A percentile compares a stretch with the other conserved stretches of the same genome.
phyloP scores from a whole-genome alignment of 495 filamentous ascomycete species.

The Hyaloscypha finlandica region DNA sequence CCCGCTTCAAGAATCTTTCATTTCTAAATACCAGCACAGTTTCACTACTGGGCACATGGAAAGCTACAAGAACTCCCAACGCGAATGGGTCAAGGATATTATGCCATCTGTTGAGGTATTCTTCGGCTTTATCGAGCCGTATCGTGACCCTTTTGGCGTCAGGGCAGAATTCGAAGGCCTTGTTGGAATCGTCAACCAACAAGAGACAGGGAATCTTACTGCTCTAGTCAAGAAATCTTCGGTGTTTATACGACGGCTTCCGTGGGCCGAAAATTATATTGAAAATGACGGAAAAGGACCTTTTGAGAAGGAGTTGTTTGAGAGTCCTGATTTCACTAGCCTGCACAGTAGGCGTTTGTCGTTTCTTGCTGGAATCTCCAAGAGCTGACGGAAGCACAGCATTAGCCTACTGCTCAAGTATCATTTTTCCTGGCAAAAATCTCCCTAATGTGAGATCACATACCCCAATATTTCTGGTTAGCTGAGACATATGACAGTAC shows the following conservation, averaged over 20 bases:
- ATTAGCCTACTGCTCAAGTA: conserved; percentile 46
- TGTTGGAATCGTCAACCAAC: conserved; percentile 44
- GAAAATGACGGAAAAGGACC: conserved; percentile 44
- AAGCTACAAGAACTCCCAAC: conserved; percentile 40
- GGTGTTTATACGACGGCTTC: conserved; percentile 40
- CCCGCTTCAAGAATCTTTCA: conserved; percentile 33
- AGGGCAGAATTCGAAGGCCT: conserved; percentile 50
- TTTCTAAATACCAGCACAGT: conserved; percentile 37
- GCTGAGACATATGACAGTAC: conserved; percentile 35
- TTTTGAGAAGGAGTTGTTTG: conserved; percentile 45
- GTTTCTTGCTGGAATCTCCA: background rate
- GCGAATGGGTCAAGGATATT: conserved; percentile 45
- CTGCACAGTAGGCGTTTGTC: conserved; percentile 37
- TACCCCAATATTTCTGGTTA: background rate
- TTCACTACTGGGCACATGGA: conserved; percentile 42
- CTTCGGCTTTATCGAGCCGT: conserved; percentile 51
- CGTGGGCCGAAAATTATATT: conserved; percentile 35
- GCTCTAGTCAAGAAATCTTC: conserved; percentile 38
- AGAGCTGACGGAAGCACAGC: conserved; percentile 28
- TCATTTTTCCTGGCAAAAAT: conserved; percentile 45
- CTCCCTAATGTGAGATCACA: conserved; percentile 42
- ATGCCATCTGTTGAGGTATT: conserved; percentile 45
- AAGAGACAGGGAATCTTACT: conserved; percentile 39
- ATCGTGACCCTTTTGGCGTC: conserved; percentile 48
- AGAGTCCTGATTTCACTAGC: conserved; percentile 45